Evolutionary conservation across 805 yeast species (phyloP).

Genomic region (Saccharomycopsis fibuligera): DNA sequence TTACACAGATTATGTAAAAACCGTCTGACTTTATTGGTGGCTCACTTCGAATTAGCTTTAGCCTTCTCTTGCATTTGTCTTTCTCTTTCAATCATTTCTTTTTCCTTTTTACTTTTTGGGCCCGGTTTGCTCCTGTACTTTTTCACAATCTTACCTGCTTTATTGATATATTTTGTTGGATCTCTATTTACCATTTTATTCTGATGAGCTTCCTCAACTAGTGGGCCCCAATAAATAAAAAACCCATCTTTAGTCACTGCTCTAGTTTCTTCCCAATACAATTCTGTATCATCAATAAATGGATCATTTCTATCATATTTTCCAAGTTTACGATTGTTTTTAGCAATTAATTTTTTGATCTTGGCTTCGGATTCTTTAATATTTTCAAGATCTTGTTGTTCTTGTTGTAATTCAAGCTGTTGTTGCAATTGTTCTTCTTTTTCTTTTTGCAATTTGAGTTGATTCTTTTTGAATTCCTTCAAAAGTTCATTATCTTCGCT

Average conservation of each 20-base stretch:
- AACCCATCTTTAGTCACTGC: conserved; percentile 93
- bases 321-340: conserved; percentile 65
- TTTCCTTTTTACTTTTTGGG: conserved; percentile 20
- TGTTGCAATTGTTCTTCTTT: conserved; percentile 33
- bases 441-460: conserved; percentile 32
- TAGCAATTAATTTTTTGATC: conserved; percentile 37
- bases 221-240: conserved; percentile 90
- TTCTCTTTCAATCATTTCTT: conserved; percentile 17
- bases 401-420: conserved; percentile 21
- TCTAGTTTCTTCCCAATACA: conserved; percentile 88
- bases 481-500: conserved; percentile 17
- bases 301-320: conserved; percentile 92
- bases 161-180: conserved; percentile 1
- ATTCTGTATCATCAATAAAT: conserved; percentile 90
- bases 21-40: too few species aligned
- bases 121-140: conserved; percentile 20
- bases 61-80: background rate
- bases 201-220: conserved; percentile 51
- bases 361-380: conserved; percentile 35
- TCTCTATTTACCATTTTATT: background rate
- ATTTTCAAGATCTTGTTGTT: conserved; percentile 21
- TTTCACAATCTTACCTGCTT: conserved; percentile 17
- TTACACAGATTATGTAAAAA: too few species aligned
- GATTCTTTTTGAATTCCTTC: conserved; percentile 21
- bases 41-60: too few species aligned